A percentile compares a stretch with the other conserved stretches of the same genome.
phyloP scores from a whole-genome alignment of 1,139 yeast genomes.

The Saccharomyces hybrid region DNA sequence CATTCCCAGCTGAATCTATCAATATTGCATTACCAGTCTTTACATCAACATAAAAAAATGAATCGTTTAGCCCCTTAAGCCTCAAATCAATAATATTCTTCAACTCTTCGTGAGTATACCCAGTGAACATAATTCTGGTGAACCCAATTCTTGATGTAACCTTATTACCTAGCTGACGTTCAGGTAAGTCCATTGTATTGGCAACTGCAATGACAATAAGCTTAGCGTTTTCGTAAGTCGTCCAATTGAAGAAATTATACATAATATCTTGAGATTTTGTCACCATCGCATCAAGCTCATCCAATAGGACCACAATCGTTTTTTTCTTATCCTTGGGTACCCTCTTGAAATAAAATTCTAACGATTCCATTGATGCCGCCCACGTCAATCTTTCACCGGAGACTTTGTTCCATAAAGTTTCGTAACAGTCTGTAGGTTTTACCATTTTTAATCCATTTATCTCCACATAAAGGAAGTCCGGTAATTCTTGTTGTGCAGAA shows the following conservation, averaged over 20 bases:
- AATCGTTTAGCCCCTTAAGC: constrained; percentile 46
- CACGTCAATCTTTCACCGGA: constrained; percentile 57
- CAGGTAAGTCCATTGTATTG: constrained; percentile 96
- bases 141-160: constrained; percentile 87
- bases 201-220: constrained; percentile 89
- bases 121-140: constrained; percentile 78
- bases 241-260: constrained; percentile 98
- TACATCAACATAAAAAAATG: constrained; percentile 29
- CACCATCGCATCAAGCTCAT: constrained; percentile 88
- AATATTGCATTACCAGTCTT: constrained; percentile 30
- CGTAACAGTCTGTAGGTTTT: constrained; percentile 83
- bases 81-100: constrained; percentile 67
- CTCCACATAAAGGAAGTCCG: constrained; percentile 66
- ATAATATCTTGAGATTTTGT: constrained; percentile 79
- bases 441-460: constrained; percentile 85
- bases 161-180: constrained; percentile 76
- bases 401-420: constrained; percentile 68
- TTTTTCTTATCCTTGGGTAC: constrained; percentile 30
- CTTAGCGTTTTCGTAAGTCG: constrained; percentile 71
- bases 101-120: constrained; percentile 77
- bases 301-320: constrained; percentile 71
- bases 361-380: constrained; percentile 50
- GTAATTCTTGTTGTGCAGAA: constrained; percentile 41
- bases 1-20: constrained; percentile 11
- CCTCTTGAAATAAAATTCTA: constrained; percentile 46